Conservation (phyloP, 1,284 basidiomycete species). For the Marasmius oreades region DNA sequence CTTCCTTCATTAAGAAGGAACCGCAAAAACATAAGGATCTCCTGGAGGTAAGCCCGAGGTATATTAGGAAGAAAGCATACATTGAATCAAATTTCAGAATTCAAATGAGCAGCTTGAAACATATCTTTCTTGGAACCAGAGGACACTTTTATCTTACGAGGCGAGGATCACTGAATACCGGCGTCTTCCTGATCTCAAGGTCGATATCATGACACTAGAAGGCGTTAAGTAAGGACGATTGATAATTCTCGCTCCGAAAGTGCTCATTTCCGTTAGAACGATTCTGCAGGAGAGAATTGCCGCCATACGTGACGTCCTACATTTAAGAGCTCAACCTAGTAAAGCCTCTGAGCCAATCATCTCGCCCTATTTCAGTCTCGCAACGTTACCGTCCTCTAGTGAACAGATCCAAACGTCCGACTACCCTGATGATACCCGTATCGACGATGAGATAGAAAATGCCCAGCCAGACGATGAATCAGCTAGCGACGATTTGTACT, state of each 20-base stretch:
- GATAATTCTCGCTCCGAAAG: slow-evolving; percentile 4
- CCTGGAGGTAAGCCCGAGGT: background rate
- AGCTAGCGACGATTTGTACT: background rate
- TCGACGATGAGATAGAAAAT: slow-evolving; percentile 10
- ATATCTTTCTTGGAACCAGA: slow-evolving; percentile 19
- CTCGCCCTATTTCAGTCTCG: slow-evolving; percentile 20
- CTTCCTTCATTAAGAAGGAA: background rate
- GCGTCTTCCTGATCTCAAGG: slow-evolving; percentile 11
- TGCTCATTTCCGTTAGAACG: background rate
- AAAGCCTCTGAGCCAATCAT: background rate
- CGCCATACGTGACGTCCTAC: slow-evolving; percentile 4
- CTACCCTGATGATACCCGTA: slow-evolving; percentile 20
- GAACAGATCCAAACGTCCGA: slow-evolving; percentile 21
- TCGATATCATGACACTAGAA: slow-evolving; percentile 23
- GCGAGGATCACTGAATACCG: slow-evolving; percentile 18
- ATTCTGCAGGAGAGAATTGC: slow-evolving; percentile 8
- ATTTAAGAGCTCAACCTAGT: background rate
- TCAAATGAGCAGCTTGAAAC: background rate
- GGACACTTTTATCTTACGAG: slow-evolving; percentile 17
- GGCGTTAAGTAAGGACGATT: slow-evolving; percentile 19
- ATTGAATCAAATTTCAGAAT: background rate
- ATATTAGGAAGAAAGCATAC: background rate
- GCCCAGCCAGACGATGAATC: background rate
- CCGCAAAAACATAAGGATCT: slow-evolving; percentile 3
- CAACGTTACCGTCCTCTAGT: background rate